Conservation (phyloP, 805 yeast species). For the Candida suzukii region DNA sequence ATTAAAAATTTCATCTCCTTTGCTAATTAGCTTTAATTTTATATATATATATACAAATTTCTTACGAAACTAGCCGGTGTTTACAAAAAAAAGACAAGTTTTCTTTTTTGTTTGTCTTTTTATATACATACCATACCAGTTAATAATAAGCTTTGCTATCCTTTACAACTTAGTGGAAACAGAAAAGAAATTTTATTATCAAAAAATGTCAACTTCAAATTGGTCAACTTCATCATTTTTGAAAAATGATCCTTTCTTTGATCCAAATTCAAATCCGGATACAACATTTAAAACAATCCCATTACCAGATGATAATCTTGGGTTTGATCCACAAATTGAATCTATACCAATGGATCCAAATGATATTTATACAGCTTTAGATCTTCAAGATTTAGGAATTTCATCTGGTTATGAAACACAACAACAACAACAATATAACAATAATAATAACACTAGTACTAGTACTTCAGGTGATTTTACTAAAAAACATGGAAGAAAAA, state of each 20-base stretch:
- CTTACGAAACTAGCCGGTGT: too few relatives aligned
- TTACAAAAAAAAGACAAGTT: too few relatives aligned
- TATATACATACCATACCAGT: too few relatives aligned
- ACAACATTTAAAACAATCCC: slow-evolving; percentile 31
- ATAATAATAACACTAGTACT: slow-evolving; percentile 6
- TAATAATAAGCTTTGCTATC: too few relatives aligned
- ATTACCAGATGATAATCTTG: slow-evolving; percentile 49
- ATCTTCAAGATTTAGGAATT: slow-evolving; percentile 57
- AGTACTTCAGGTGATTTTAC: slow-evolving; percentile 4
- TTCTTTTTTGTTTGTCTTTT: too few relatives aligned
- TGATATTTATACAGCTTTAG: slow-evolving; percentile 50
- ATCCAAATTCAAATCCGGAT: slow-evolving; percentile 27
- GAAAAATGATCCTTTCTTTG: slow-evolving; percentile 13
- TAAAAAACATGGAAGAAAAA: slow-evolving; percentile 46
- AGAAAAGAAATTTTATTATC: neutral
- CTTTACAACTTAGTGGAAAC: too few relatives aligned
- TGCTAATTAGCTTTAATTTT: too few relatives aligned
- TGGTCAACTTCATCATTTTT: slow-evolving; percentile 11
- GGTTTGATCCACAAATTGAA: slow-evolving; percentile 19
- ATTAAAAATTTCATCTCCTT: too few relatives aligned
- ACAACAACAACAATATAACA: slow-evolving; percentile 10
- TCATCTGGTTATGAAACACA: slow-evolving; percentile 25
- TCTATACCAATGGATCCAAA: slow-evolving; percentile 33
- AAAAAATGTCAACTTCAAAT: slow-evolving; percentile 12
- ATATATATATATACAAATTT: too few relatives aligned